Conservation (phyloP, 2,329 filamentous ascomycete species). For the Rasamsonia emersonii region DNA sequence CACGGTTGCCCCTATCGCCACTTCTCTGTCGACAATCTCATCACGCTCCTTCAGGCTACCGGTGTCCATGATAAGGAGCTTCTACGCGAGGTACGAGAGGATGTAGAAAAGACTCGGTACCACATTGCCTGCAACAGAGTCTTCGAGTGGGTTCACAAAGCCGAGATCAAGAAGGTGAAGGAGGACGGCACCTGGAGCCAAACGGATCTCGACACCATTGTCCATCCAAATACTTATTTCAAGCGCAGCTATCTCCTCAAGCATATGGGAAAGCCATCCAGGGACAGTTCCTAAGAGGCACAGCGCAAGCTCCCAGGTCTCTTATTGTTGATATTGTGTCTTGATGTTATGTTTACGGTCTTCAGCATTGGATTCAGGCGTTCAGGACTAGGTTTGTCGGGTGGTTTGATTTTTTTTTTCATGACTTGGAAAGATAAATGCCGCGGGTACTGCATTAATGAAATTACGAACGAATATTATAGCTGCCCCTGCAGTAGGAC, state of each 20-base stretch:
- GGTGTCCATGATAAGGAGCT: slow-evolving; percentile 73
- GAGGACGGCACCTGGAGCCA: slow-evolving; percentile 64
- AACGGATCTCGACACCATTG: slow-evolving; percentile 82
- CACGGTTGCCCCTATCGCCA: slow-evolving; percentile 97
- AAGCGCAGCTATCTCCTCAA: slow-evolving; percentile 87
- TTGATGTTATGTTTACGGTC: too few species aligned
- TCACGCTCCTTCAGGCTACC: slow-evolving; percentile 63
- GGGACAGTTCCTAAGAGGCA: slow-evolving; percentile 18
- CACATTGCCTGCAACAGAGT: slow-evolving; percentile 96
- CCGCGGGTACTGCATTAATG: too few species aligned
- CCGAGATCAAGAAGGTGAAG: slow-evolving; percentile 66
- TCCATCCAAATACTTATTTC: slow-evolving; percentile 97
- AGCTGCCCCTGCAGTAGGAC: too few species aligned
- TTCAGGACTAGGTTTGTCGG: too few species aligned
- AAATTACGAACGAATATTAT: too few species aligned
- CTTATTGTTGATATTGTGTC: too few species aligned
- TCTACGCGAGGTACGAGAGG: slow-evolving; percentile 73
- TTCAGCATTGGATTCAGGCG: too few species aligned
- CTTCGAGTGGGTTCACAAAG: slow-evolving; percentile 79
- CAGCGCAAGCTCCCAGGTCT: too few species aligned
- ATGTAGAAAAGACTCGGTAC: slow-evolving; percentile 79
- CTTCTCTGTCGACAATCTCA: slow-evolving; percentile 80
- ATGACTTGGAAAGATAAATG: too few species aligned
- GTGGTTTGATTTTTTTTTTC: too few species aligned
- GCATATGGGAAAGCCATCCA: slow-evolving; percentile 54